Percentiles rank a stretch among this genome's conserved stretches.
Conservation (phyloP, 805 yeast species). For the Henningerozyma blattae region DNA sequence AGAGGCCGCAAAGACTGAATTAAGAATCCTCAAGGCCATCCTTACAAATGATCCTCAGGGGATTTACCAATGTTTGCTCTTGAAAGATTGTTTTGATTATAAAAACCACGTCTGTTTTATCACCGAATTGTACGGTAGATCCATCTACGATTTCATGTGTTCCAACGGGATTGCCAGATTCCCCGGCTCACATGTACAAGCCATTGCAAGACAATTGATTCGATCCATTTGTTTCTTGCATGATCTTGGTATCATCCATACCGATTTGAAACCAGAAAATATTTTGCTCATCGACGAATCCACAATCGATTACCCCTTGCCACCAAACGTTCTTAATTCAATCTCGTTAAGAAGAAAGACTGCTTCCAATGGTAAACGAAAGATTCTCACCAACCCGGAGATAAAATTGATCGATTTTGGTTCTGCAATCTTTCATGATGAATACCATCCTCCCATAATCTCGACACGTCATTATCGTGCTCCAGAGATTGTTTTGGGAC, state of each 20-base stretch:
- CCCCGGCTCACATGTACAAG: constrained; percentile 88
- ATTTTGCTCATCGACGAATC: constrained; percentile 40
- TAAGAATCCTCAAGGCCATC: constrained; percentile 47
- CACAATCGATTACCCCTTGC: constrained; percentile 14
- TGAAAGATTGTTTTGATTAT: constrained; percentile 83
- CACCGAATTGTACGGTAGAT: constrained; percentile 73
- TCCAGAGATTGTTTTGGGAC: constrained; percentile 87
- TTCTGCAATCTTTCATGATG: constrained; percentile 88
- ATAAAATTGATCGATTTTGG: constrained; percentile 94
- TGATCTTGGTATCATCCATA: constrained; percentile 81
- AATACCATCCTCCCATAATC: constrained; percentile 83
- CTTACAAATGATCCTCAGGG: constrained; percentile 36
- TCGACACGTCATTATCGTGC: constrained; percentile 96
- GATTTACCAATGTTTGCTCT: constrained; percentile 62
- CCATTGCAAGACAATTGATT: constrained; percentile 73
- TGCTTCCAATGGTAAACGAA: constrained; percentile 23
- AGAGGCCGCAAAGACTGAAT: constrained; percentile 89
- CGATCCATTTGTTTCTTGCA: constrained; percentile 82
- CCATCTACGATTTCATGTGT: constrained; percentile 84
- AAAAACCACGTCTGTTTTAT: constrained; percentile 91
- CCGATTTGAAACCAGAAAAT: constrained; percentile 95
- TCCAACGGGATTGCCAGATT: constrained; percentile 76
- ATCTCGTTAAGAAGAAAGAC: constrained; percentile 19
- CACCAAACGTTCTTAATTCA: constrained; percentile 9
- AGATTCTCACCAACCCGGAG: constrained; percentile 53